Conservation (phyloP, 1,284 basidiomycete genomes). For the Ceratobasidium sp. region DNA sequence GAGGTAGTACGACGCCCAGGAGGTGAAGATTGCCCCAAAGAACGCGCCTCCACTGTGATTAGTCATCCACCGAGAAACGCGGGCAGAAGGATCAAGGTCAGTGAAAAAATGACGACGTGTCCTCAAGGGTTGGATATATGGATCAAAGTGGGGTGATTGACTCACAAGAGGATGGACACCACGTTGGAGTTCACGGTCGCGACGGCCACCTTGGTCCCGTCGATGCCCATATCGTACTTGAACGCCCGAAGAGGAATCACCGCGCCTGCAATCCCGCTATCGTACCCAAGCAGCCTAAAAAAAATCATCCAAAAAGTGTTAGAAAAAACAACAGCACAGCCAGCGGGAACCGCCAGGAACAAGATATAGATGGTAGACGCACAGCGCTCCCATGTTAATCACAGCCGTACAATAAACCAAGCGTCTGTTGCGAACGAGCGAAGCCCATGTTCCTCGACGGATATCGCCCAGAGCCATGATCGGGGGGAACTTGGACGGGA, state of each 20-base stretch:
- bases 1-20: slow-evolving; percentile 41
- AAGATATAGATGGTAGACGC: no score
- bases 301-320: neutral
- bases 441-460: slow-evolving; percentile 10
- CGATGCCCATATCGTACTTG: slow-evolving; percentile 45
- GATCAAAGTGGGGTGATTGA: no score
- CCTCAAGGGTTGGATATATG: no score
- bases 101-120: slow-evolving; percentile 14
- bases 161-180: slow-evolving; percentile 48
- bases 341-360: neutral
- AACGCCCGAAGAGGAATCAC: slow-evolving; percentile 47
- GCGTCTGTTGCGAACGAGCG: neutral
- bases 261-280: slow-evolving; percentile 48
- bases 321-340: neutral
- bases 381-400: slow-evolving; percentile 43
- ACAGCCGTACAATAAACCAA: slow-evolving; percentile 31
- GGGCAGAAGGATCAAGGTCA: neutral
- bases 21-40: slow-evolving; percentile 45
- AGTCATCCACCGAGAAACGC: slow-evolving; percentile 17
- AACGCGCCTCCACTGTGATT: slow-evolving; percentile 47
- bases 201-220: slow-evolving; percentile 35
- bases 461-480: slow-evolving; percentile 3
- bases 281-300: slow-evolving; percentile 47
- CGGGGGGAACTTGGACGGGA: neutral
- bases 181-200: slow-evolving; percentile 46